A percentile compares a stretch with the other conserved stretches of the same genome.
phyloP scores from a whole-genome alignment of 352 stramenopile species.

The Phytophthora quininea region DNA sequence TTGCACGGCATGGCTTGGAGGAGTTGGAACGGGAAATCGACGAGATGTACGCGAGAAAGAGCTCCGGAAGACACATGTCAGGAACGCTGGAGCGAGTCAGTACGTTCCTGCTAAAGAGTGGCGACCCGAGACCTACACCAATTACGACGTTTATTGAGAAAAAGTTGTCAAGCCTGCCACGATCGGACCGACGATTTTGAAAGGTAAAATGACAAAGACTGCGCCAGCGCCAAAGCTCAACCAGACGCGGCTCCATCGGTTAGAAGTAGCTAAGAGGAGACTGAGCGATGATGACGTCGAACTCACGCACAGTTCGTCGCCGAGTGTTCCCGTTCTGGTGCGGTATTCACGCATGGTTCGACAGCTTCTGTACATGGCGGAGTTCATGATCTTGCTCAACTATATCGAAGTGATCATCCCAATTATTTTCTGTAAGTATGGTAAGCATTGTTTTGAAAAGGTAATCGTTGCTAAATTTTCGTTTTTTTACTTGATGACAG shows the following conservation, averaged over 20 bases:
- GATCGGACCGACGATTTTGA: background rate
- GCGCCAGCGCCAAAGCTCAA: too few species aligned
- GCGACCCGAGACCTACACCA: background rate
- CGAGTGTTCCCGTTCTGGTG: background rate
- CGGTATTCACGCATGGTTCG: constrained; percentile 3
- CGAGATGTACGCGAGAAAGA: background rate
- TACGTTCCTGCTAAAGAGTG: background rate
- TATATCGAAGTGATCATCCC: constrained; percentile 24
- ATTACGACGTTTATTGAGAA: background rate
- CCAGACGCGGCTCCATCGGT: too few species aligned
- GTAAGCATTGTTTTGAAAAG: background rate
- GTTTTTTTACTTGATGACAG: background rate
- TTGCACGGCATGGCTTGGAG: background rate
- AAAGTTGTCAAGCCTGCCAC: background rate
- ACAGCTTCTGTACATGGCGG: constrained; percentile 17
- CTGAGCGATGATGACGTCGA: background rate
- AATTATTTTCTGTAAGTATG: constrained; percentile 21
- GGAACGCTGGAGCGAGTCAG: constrained; percentile 3
- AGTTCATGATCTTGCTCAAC: constrained; percentile 20
- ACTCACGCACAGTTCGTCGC: background rate
- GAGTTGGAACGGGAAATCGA: constrained; percentile 6
- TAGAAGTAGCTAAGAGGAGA: too few species aligned
- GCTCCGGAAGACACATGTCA: background rate
- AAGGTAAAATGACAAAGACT: too few species aligned
- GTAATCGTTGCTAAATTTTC: background rate